Evolutionary conservation across 1,139 yeast genomes (phyloP), one percentile per base, ranked within the genome.

Genomic region (Pichia sp.): DNA sequence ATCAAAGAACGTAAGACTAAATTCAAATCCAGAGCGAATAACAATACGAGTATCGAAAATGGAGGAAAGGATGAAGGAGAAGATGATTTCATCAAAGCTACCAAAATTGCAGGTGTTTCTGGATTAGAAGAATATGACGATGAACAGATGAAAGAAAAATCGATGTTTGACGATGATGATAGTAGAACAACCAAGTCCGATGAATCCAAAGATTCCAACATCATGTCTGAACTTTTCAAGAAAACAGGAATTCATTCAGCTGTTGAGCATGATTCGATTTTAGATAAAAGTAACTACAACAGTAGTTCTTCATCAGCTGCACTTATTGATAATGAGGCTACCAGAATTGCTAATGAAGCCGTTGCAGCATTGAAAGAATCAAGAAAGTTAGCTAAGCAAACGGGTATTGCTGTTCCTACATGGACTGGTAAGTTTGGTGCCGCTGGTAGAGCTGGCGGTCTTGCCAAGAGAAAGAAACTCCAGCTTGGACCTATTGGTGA

Each of bases 361-460:
- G 82, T 91, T 0, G 74, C 75, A 19, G 90, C 91, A 0, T 68
- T 93, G 50, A 73, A 81, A 48, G 76, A 77, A 50, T 88, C 96
- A 0, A 68, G 96, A 42, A 76, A 71, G 48, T 68, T 71, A 27
- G 79, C 96, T 0, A 73, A 88, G 45, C 75, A 73, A 51, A 80
- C 81, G 21, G 78, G 77, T 31, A 72, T 90, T 27, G 96, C 96
- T 4, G 83, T 86, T 0, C 98, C 97, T 0, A 93, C 99, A 0
- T 93, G 97, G 96, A 93, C 99, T 0, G 99, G 99, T 0, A 79
- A 79, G 56, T 89, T 85, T 70, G 99, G 99, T 0, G 66, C 71
- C 20, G 96, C 96, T 0, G 96, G 96, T 48, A 58, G 41, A 37
- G 5, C 19, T 24, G 22, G 18, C 15, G 19, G 15, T 8, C 15